Base-by-base conservation (phyloP, 139 green algal genomes). In the Picochlorum sp. region DNA sequence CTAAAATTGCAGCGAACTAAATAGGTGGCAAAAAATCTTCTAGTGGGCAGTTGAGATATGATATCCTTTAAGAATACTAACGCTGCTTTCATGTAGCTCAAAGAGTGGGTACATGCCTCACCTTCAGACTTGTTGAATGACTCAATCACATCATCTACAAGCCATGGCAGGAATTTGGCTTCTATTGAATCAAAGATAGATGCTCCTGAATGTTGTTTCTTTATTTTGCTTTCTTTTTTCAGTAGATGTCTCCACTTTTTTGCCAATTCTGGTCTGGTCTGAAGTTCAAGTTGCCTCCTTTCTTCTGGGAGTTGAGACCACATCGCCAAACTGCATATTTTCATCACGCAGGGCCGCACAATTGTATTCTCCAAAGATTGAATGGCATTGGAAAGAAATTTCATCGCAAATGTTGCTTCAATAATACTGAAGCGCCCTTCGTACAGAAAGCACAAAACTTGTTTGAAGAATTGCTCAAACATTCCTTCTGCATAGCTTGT, bases 41-140 rank as follows among this genome's bases (percentile, higher is more conserved):
- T 73, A 6, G 88, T 95, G 15, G 86, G 88, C 49, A 96, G 80
- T 74, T 86, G 90, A 20, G 78, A 87, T 23, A 98, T 76, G 66
- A 98, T 77, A 71, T 97, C 90, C 6, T 89, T 84, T 7, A 96
- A 51, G 45, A 96, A 82, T 80, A 96, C 87, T 18, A 95, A 57
- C 65, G 90, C 95, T 21, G 86, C 85, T 85, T 97, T 89, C 66
- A 82, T 92, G 69, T 89, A 88, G 37, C 15, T 28, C 9, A 20
- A 16, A 23, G 23, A 54, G 4, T 38, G 26, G n/a, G 10, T 56
- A 41, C 34, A 41, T 41, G 34, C 7, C 7, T 41, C 34, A 41
- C 34, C 8, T 34, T 37, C 7, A 20, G 63, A 23, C 60, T 41
- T 49, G 28, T 64, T 21, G 41, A 60, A 10, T 6, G 46, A 44